Conservation (phyloP, 345 rosid genomes). For the Stellera chamaejasme region DNA sequence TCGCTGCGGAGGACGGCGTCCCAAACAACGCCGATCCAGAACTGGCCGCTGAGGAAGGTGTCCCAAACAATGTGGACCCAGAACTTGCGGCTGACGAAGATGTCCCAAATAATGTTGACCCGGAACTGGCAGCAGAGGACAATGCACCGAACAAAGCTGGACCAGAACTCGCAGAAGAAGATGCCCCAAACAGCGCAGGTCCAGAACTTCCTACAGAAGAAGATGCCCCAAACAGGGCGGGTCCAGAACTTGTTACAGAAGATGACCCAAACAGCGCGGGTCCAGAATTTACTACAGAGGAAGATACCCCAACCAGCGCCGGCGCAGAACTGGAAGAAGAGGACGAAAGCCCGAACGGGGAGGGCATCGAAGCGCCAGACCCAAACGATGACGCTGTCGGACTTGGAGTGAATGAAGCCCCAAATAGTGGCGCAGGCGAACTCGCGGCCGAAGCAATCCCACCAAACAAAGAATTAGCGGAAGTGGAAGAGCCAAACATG, state of each 20-base stretch:
- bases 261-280: slow-evolving; percentile 15
- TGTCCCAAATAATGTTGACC: slow-evolving; percentile 14
- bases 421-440: slow-evolving; percentile 14
- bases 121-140: slow-evolving; percentile 14
- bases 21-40: slow-evolving; percentile 25
- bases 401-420: slow-evolving; percentile 11
- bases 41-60: slow-evolving; percentile 14
- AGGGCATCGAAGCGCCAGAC: slow-evolving; percentile 1
- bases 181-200: slow-evolving; percentile 8
- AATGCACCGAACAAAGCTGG: slow-evolving; percentile 9
- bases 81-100: slow-evolving; percentile 2
- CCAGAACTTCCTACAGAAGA: background rate
- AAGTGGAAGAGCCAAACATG: slow-evolving; percentile 20
- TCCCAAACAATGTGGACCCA: slow-evolving; percentile 7
- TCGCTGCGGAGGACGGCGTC: slow-evolving; percentile 15
- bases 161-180: background rate
- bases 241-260: slow-evolving; percentile 2
- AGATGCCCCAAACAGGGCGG: background rate
- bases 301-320: slow-evolving; percentile 10
- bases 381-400: slow-evolving; percentile 10
- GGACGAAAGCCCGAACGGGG: background rate
- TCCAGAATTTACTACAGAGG: slow-evolving; percentile 18
- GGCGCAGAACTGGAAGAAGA: slow-evolving; percentile 11
- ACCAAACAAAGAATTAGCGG: slow-evolving; percentile 20
- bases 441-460: slow-evolving; percentile 17